A percentile compares a stretch with the other conserved stretches of the same genome.
Conservation (phyloP, 257 asterid species). For the Gentiana macrophylla region DNA sequence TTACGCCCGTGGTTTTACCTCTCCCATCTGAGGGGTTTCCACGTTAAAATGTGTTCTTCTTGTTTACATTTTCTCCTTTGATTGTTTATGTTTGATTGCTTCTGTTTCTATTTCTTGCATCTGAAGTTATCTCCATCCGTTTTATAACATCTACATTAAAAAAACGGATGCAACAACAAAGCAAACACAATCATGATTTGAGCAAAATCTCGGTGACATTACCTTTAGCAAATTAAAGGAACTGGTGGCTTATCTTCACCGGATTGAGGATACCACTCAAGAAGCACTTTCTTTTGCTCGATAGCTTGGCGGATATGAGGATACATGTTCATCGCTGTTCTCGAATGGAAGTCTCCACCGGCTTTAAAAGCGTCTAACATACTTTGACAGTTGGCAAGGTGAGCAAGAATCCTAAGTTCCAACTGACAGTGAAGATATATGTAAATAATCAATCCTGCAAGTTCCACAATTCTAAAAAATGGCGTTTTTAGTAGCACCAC, state of each 20-base stretch:
- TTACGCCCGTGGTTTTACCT: too few relatives aligned
- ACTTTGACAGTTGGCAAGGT: conserved; percentile 86
- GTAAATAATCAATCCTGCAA: conserved; percentile 10
- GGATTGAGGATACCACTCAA: conserved; percentile 90
- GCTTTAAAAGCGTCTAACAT: conserved; percentile 91
- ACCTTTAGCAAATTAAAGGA: conserved; percentile 96
- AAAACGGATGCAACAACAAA: too few relatives aligned
- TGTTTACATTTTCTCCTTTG: too few relatives aligned
- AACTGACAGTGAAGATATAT: conserved; percentile 36
- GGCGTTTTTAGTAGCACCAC: too few relatives aligned
- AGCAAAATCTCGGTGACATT: conserved; percentile 3
- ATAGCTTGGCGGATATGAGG: conserved; percentile 83
- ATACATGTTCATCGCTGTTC: conserved; percentile 99
- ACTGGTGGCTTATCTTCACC: conserved; percentile 87
- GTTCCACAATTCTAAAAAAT: too few relatives aligned
- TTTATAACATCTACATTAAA: too few relatives aligned
- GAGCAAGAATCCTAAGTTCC: conserved; percentile 99
- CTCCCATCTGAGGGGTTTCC: too few relatives aligned
- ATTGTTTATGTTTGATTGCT: too few relatives aligned
- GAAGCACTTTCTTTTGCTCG: conserved; percentile 58
- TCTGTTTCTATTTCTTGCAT: too few relatives aligned
- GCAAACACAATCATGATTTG: background rate
- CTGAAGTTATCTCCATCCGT: too few relatives aligned
- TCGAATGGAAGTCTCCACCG: conserved; percentile 98
- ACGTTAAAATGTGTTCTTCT: too few relatives aligned